Conservation (phyloP, 345 rosid species). For the Noccaea bulbosa region DNA sequence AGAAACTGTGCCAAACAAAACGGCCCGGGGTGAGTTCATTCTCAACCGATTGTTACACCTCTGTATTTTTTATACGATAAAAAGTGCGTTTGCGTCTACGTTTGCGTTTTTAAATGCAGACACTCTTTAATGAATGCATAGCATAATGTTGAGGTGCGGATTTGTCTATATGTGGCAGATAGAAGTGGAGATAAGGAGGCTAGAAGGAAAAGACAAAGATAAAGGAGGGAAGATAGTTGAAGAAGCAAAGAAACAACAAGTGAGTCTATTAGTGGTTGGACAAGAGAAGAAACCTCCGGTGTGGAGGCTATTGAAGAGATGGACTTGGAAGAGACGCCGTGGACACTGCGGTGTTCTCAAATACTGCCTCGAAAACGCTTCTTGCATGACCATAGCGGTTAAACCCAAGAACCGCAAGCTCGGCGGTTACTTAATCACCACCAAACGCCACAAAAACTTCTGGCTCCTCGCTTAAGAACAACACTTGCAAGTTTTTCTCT, state of each 20-base stretch:
- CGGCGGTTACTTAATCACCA: slow-evolving; percentile 93
- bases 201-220: slow-evolving; percentile 60
- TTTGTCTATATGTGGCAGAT: slow-evolving; percentile 46
- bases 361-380: slow-evolving; percentile 78
- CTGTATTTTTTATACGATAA: not conserved
- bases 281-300: slow-evolving; percentile 66
- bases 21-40: slow-evolving; percentile 70
- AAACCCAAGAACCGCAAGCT: slow-evolving; percentile 73
- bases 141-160: not conserved
- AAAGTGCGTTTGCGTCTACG: not conserved
- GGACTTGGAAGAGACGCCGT: slow-evolving; percentile 50
- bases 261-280: slow-evolving; percentile 71
- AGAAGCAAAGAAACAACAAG: slow-evolving; percentile 69
- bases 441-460: slow-evolving; percentile 84
- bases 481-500: not conserved
- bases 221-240: slow-evolving; percentile 76
- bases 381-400: slow-evolving; percentile 84
- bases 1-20: slow-evolving; percentile 60
- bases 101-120: not conserved
- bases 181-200: slow-evolving; percentile 58
- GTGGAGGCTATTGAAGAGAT: slow-evolving; percentile 63
- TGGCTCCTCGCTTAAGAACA: slow-evolving; percentile 81
- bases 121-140: not conserved
- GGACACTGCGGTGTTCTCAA: slow-evolving; percentile 53
- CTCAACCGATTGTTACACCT: not conserved